Conservation (phyloP, 768 basidiomycete genomes). For the Russula vinacea region DNA sequence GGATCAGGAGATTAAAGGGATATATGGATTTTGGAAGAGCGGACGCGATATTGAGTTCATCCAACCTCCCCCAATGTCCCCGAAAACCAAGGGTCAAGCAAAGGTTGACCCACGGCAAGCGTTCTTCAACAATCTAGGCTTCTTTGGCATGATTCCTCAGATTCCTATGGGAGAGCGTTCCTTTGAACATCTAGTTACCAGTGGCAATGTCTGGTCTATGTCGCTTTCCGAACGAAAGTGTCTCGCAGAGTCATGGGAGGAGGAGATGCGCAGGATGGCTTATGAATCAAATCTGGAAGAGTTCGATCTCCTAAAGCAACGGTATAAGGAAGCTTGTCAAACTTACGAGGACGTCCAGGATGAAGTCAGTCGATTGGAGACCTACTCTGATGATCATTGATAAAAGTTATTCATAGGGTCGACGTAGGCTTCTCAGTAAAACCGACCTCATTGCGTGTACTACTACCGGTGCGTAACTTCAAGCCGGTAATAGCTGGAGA, state of each 20-base stretch:
- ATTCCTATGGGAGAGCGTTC: slow-evolving; percentile 40
- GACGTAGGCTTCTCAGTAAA: slow-evolving; percentile 50
- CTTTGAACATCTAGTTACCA: slow-evolving; percentile 39
- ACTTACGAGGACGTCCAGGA: slow-evolving; percentile 45
- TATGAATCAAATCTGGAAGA: slow-evolving; percentile 39
- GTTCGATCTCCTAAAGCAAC: slow-evolving; percentile 43
- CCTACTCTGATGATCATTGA: not conserved
- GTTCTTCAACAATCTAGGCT: slow-evolving; percentile 44
- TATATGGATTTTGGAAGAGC: slow-evolving; percentile 27
- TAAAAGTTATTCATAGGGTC: slow-evolving; percentile 41
- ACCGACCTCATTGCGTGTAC: slow-evolving; percentile 73
- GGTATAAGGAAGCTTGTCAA: slow-evolving; percentile 42
- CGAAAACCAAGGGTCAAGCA: not conserved
- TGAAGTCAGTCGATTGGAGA: slow-evolving; percentile 44
- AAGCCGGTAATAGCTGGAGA: not conserved
- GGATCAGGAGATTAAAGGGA: slow-evolving; percentile 10
- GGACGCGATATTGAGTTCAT: slow-evolving; percentile 27
- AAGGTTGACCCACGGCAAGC: not conserved
- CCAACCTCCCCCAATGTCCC: not conserved
- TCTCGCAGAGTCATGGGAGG: slow-evolving; percentile 49
- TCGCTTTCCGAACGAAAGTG: slow-evolving; percentile 47
- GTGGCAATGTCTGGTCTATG: slow-evolving; percentile 52
- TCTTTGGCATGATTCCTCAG: slow-evolving; percentile 36
- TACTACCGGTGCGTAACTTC: slow-evolving; percentile 54
- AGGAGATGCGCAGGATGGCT: slow-evolving; percentile 39